Evolutionary conservation across 495 filamentous ascomycete genomes (phyloP).

Genomic region (Thozetella sp.): DNA sequence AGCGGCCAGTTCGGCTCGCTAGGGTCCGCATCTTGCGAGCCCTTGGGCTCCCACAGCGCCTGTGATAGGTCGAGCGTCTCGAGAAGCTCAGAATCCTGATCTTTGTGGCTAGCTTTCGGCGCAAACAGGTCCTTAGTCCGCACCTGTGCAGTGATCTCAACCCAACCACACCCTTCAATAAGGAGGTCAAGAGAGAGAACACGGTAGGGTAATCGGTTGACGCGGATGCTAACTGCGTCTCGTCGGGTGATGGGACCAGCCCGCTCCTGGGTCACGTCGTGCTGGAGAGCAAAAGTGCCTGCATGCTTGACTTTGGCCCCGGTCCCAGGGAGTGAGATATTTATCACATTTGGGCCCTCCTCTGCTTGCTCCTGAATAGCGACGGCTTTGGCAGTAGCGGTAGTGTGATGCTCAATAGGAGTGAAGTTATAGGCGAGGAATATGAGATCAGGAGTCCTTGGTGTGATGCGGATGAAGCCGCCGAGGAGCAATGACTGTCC

Average conservation of each 20-base stretch:
- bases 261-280: constrained; percentile 78
- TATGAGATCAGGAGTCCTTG: constrained; percentile 59
- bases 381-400: constrained; percentile 76
- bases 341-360: constrained; percentile 52
- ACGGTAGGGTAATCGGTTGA: constrained; percentile 70
- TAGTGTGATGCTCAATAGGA: constrained; percentile 71
- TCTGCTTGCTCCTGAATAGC: constrained; percentile 59
- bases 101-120: background rate
- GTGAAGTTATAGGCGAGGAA: constrained; percentile 81
- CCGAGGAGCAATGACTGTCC: constrained; percentile 84
- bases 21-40: background rate
- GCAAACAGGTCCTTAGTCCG: constrained; percentile 50
- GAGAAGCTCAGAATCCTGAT: background rate
- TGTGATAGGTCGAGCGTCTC: background rate
- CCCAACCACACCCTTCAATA: constrained; percentile 90
- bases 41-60: background rate
- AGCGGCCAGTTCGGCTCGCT: constrained; percentile 54
- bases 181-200: constrained; percentile 82
- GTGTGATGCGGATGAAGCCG: constrained; percentile 87
- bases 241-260: constrained; percentile 60
- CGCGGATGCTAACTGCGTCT: constrained; percentile 52
- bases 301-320: constrained; percentile 63
- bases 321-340: constrained; percentile 59
- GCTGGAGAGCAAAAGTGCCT: constrained; percentile 71
- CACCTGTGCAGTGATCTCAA: constrained; percentile 84